Percentiles rank a stretch among this genome's conserved stretches.
phyloP scores from a whole-genome alignment of 768 basidiomycete species.

The Lyophyllum decastes region DNA sequence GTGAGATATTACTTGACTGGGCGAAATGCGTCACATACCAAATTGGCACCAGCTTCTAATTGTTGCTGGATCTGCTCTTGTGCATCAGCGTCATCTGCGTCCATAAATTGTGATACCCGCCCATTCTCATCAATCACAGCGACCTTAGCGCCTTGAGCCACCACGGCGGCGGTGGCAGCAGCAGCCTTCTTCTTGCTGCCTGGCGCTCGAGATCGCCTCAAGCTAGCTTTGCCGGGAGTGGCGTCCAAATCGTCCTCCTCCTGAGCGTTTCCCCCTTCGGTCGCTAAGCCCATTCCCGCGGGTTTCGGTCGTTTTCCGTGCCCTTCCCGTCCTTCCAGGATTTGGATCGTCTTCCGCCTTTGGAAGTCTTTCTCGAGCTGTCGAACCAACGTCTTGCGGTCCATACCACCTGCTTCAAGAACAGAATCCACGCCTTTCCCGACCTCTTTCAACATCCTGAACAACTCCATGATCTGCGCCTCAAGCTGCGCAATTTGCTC shows the following conservation, averaged over 20 bases:
- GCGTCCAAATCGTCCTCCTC: slow-evolving; percentile 54
- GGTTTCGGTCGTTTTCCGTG: slow-evolving; percentile 30
- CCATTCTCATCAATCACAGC: slow-evolving; percentile 46
- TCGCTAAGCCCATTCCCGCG: slow-evolving; percentile 10
- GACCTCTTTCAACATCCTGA: slow-evolving; percentile 89
- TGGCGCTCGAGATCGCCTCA: slow-evolving; percentile 34
- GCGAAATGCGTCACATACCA: slow-evolving; percentile 45
- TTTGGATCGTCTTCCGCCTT: slow-evolving; percentile 80
- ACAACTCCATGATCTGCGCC: slow-evolving; percentile 90
- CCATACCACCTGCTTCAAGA: slow-evolving; percentile 69
- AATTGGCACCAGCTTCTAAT: slow-evolving; percentile 69
- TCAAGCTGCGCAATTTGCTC: slow-evolving; percentile 88
- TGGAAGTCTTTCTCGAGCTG: slow-evolving; percentile 82
- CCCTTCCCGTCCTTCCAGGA: slow-evolving; percentile 72
- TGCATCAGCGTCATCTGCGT: slow-evolving; percentile 82
- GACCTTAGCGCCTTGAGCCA: slow-evolving; percentile 23
- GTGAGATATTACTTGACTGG: slow-evolving; percentile 1
- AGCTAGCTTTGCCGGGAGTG: slow-evolving; percentile 58
- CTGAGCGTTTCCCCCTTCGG: slow-evolving; percentile 33
- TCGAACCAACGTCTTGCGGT: slow-evolving; percentile 79
- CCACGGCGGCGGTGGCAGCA: not conserved
- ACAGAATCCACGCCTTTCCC: slow-evolving; percentile 77
- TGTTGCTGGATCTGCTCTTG: slow-evolving; percentile 88
- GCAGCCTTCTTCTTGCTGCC: slow-evolving; percentile 28
- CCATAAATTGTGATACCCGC: slow-evolving; percentile 83